These are phyloP conservation scores for Curvularia sp. DNA, from an alignment of 2,329 filamentous ascomycete species.

Conservation along the genomic window DNA sequence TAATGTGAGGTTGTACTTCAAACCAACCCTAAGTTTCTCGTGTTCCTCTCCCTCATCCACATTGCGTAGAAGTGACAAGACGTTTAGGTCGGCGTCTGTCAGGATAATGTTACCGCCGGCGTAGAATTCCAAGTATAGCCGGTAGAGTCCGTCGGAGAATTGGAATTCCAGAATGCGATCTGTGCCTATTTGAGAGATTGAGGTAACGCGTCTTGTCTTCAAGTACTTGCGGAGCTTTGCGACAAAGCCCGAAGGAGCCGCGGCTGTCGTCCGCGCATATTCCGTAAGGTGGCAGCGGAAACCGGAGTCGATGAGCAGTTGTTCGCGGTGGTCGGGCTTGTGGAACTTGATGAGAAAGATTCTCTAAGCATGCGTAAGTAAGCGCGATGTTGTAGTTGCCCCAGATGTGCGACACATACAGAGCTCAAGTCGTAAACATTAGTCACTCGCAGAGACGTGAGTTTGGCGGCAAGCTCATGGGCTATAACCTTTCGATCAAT, in stretches of 20 bases:
- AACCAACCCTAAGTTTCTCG: conserved; percentile 78
- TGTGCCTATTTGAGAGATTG: conserved; percentile 84
- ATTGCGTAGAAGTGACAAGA: conserved; percentile 79
- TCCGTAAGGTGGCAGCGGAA: conserved; percentile 95
- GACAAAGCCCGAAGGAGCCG: conserved; percentile 85
- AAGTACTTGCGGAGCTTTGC: conserved; percentile 84
- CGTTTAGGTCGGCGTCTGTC: conserved; percentile 82
- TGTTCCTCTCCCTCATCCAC: conserved; percentile 84
- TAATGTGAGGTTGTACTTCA: conserved; percentile 79
- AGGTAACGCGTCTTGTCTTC: conserved; percentile 83
- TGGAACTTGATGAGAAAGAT: conserved; percentile 96
- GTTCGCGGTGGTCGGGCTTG: conserved; percentile 86
- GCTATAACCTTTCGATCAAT: conserved; percentile 75
- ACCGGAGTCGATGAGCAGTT: conserved; percentile 90
- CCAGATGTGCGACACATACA: conserved; percentile 47
- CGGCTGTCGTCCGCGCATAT: conserved; percentile 85
- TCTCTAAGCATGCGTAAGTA: conserved; percentile 58
- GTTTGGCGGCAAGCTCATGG: conserved; percentile 81
- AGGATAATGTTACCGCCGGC: conserved; percentile 94
- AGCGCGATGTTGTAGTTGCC: conserved; percentile 3
- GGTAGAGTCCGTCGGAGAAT: conserved; percentile 90
- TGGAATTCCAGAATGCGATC: conserved; percentile 91
- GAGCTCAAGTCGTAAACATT: conserved; percentile 97
- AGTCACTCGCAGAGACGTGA: conserved; percentile 80
- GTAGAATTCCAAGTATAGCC: conserved; percentile 93